Evolutionary conservation across 116 monocot species (phyloP), one percentile per base, ranked within the genome.

Genomic region (Phalaenopsis hybrid): DNA sequence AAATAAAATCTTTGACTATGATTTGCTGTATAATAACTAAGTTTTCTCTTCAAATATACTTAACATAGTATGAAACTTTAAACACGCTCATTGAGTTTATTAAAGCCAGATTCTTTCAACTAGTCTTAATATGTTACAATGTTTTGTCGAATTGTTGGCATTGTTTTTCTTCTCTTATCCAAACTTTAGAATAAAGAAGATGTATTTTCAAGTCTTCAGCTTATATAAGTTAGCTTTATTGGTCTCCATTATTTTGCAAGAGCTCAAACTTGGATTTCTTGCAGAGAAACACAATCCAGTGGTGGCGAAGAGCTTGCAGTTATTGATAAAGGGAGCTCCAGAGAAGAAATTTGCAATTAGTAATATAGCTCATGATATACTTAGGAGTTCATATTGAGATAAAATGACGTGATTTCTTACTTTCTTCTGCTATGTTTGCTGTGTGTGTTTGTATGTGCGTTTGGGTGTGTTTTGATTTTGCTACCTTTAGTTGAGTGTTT

Each of bases 221-320:
- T 21, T 21, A 61, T 12, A 33, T 10, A 68, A 31, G 0, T 31
- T 21, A 0, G 1, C 0, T 9, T 25, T 68, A 0, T 31, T 68
- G 75, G 17, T 44, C 75, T 75, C n/a, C 4, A 20, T 61, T 33
- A 13, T 37, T 43, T 79, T 20, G 49, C 86, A 92, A 89, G 92
- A 92, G 82, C 78, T 92, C 43, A 92, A 92, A 61, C 88, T 86
- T 82, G 92, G 92, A 52, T 92, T 82, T 67, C 86, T 89, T 37
- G 92, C 92, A 51, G 84, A 92, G 65, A 81, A 74, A 55, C 92
- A 92, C 55, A 86, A 89, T 2, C 21, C n/a, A 12, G 79, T 92
- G 37, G 89, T 88, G n/a, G 86, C 79, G 0, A 92, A 89, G 82
- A 92, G 89, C 81, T 63, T 92, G 77, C 86, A 88, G 77, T 25